A percentile compares a stretch with the other conserved stretches of the same genome.
Conservation (phyloP, 495 filamentous ascomycete species). For the Lentithecium fluviatile region DNA sequence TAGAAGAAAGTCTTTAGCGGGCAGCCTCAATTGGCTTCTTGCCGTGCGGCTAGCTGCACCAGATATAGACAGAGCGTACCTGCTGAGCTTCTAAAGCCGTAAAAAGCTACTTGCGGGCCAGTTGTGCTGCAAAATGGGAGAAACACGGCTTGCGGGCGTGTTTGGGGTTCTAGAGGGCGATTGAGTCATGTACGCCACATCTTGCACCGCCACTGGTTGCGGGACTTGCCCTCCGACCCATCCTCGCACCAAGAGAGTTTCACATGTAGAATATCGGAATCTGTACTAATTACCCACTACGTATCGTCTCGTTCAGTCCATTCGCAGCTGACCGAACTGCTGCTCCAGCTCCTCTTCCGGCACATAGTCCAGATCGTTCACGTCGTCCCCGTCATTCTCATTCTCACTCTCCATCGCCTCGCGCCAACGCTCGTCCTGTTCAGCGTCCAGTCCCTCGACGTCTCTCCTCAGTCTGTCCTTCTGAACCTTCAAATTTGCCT, state of each 20-base stretch:
- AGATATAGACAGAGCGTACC: too few species aligned
- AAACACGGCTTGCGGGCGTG: not conserved
- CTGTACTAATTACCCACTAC: too few species aligned
- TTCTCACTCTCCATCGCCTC: constrained; percentile 12
- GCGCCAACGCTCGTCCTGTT: constrained; percentile 3
- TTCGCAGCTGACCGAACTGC: not conserved
- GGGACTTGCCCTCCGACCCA: not conserved
- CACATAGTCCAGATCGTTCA: not conserved
- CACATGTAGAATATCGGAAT: too few species aligned
- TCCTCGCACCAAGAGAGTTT: not conserved
- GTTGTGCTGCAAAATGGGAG: too few species aligned
- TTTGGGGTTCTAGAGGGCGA: not conserved
- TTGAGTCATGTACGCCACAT: not conserved
- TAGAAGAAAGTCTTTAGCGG: too few species aligned
- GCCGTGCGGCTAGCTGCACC: too few species aligned
- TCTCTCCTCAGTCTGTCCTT: not conserved
- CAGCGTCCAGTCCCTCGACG: not conserved
- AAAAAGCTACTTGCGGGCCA: too few species aligned
- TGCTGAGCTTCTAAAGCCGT: too few species aligned
- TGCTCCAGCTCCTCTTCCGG: not conserved
- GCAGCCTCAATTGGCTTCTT: too few species aligned
- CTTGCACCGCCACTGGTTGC: too few species aligned
- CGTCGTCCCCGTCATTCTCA: constrained; percentile 2
- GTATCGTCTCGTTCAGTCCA: too few species aligned
- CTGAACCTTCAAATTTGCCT: constrained; percentile 2